Evolutionary conservation across 1,284 basidiomycete species (phyloP).

Genomic region (Cystobasidium sp.): DNA sequence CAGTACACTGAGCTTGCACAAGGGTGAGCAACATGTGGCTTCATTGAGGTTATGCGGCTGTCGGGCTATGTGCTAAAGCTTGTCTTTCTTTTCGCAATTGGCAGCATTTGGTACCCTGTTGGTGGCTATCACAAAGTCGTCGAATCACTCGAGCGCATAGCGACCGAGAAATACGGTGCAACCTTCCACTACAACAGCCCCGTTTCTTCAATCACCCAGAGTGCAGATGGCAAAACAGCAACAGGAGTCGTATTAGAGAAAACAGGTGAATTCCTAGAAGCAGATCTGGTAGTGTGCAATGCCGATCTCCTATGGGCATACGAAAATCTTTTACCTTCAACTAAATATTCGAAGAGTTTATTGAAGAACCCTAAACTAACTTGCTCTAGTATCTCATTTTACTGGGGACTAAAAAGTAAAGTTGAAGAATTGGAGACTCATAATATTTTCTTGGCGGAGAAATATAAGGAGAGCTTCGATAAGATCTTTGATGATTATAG

Average conservation of each 20-base stretch:
- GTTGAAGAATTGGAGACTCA: slow-evolving; percentile 61
- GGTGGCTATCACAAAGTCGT: slow-evolving; percentile 62
- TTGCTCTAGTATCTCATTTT: slow-evolving; percentile 63
- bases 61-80: not conserved
- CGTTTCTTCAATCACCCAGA: slow-evolving; percentile 58
- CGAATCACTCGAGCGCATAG: slow-evolving; percentile 60
- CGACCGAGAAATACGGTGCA: slow-evolving; percentile 58
- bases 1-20: slow-evolving; percentile 63
- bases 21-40: slow-evolving; percentile 44
- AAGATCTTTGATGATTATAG: slow-evolving; percentile 62
- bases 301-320: slow-evolving; percentile 63
- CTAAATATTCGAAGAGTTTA: slow-evolving; percentile 54
- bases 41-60: not conserved
- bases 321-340: slow-evolving; percentile 59
- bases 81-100: slow-evolving; percentile 46
- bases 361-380: slow-evolving; percentile 56
- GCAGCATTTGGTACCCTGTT: slow-evolving; percentile 63
- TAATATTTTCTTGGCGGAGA: slow-evolving; percentile 60
- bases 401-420: slow-evolving; percentile 59
- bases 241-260: slow-evolving; percentile 59
- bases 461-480: slow-evolving; percentile 58
- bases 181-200: slow-evolving; percentile 59
- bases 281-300: slow-evolving; percentile 63
- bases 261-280: slow-evolving; percentile 58
- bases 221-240: slow-evolving; percentile 51